Evolutionary conservation across 257 asterid species (phyloP).

Genomic region (Nicotiana otophora): DNA sequence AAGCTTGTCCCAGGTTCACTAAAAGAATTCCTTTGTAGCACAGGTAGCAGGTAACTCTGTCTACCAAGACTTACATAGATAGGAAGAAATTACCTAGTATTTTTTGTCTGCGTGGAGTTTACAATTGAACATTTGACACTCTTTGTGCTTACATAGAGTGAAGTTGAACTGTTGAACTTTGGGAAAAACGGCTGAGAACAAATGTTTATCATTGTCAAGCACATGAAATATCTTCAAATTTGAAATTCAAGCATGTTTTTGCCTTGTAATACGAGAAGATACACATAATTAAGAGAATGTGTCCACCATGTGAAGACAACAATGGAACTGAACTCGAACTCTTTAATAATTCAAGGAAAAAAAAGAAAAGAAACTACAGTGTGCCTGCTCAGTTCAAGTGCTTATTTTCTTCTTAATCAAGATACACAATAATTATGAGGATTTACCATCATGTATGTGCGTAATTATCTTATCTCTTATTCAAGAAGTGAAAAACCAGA

Average conservation of each 20-base stretch:
- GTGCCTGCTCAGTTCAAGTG: background rate
- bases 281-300: background rate
- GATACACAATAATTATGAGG: background rate
- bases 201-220: constrained; percentile 1
- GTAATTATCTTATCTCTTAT: background rate
- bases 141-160: too few species aligned
- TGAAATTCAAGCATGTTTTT: background rate
- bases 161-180: background rate
- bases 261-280: background rate
- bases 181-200: background rate
- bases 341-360: background rate
- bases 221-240: background rate
- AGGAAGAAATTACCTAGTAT: too few species aligned
- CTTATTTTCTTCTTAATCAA: background rate
- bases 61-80: too few species aligned
- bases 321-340: background rate
- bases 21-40: too few species aligned
- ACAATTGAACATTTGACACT: constrained; percentile 1
- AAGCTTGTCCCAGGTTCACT: too few species aligned
- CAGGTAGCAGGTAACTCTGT: too few species aligned
- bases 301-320: background rate
- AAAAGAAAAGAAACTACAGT: background rate
- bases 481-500: background rate
- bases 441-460: background rate
- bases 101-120: background rate